Base-by-base conservation (phyloP, 208 protist genomes). In the Leishmania tarentolae region DNA sequence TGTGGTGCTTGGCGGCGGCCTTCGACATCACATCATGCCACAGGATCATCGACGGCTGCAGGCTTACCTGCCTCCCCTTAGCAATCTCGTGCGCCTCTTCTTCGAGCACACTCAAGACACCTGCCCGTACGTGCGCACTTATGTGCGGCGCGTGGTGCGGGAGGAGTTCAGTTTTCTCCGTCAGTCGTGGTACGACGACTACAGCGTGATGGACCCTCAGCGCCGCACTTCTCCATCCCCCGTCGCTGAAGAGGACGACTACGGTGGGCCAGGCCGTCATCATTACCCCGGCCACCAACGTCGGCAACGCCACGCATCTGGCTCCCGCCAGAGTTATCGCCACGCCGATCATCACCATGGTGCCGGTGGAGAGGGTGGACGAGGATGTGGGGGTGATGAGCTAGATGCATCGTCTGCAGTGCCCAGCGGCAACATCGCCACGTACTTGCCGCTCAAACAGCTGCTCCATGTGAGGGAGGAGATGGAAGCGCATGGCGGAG, bases 111-210 rank as follows among this genome's bases (percentile, higher is more conserved):
- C 89, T 24, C 88, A 94, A 47, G 91, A 92, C 75, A 78, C 86
- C 79, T 97, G 91, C 78, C 92, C 91, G 28, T 89, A 90, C 84
- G 87, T 94, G 57, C 84, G 86, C 50, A 79, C 90, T 0, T 89
- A 92, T 80, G 87, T 89, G 13, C 84, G 85, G 57, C 89, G 88
- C 47, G 86, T 94, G 7, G 78, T 93, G 15, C 61, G 89, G n/a
- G 91, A 95, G 66, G 89, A 93, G 79, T 87, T 94, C 63, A 84
- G 80, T 52, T 88, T 93, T 46, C 82, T 95, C 63, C 79, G 84
- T 47, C 84, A 91, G 76, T 84, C 83, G 42, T 88, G 87, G 85
- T 88, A 88, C 66, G 85, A 88, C 79, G 81, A 87, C 76, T 81
- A 81, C 70, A 75, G 42, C 37, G 68, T 31, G 28, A 57, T 77